Evolutionary conservation across 2,329 filamentous ascomycete genomes (phyloP).

Genomic region (Phaeophleospora eucalypticola): DNA sequence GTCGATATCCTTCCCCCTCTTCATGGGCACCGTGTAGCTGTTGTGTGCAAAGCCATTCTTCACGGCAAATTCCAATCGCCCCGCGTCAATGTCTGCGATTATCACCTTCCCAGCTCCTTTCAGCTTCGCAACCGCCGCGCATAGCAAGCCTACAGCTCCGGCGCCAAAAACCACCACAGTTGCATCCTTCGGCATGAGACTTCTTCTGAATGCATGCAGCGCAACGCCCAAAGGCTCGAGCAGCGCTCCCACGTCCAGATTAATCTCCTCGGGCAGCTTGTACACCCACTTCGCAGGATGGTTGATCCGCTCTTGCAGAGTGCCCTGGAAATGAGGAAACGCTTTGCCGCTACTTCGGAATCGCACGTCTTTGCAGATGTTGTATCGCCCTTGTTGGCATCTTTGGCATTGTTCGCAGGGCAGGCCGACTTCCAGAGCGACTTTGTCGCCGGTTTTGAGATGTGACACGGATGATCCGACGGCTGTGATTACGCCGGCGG

Average conservation of each 20-base stretch:
- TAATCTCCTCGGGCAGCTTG: conserved; percentile 50
- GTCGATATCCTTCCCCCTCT: conserved; percentile 48
- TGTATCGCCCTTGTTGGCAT: conserved; percentile 56
- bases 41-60: conserved; percentile 47
- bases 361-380: conserved; percentile 57
- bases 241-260: conserved; percentile 54
- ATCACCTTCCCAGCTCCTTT: conserved; percentile 53
- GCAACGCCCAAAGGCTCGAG: conserved; percentile 59
- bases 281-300: conserved; percentile 60
- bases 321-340: conserved; percentile 62
- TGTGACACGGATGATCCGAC: conserved; percentile 52
- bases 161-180: conserved; percentile 58
- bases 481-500: conserved; percentile 71
- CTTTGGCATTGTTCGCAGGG: conserved; percentile 65
- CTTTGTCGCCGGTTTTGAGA: conserved; percentile 70
- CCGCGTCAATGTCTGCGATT: conserved; percentile 58
- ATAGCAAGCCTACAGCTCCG: conserved; percentile 57
- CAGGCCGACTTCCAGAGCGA: conserved; percentile 88
- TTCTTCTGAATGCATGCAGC: conserved; percentile 56
- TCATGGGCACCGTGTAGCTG: conserved; percentile 45
- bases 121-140: conserved; percentile 54
- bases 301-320: conserved; percentile 58
- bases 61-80: conserved; percentile 54
- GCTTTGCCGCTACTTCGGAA: conserved; percentile 58
- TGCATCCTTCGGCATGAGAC: conserved; percentile 43